Base-by-base conservation (phyloP, 1,284 basidiomycete genomes). In the Bondarzewia mesenterica region DNA sequence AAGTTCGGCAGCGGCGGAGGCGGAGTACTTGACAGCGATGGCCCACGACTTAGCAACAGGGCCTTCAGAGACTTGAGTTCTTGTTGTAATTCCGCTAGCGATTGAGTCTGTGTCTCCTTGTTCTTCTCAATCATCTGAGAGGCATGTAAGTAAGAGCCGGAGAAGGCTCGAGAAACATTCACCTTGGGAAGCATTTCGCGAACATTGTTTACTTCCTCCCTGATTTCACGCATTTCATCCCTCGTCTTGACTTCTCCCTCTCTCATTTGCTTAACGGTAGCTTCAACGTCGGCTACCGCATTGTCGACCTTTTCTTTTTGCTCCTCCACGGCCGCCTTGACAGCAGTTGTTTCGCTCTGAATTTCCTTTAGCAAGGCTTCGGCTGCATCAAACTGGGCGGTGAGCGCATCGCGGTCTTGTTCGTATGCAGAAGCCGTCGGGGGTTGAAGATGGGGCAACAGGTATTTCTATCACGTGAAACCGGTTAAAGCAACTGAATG, bases 1-100 rank as follows among this genome's bases (percentile, higher is more conserved):
- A 69, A 47, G 66, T 75, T 49, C 65, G 69, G 52, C 23, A 59
- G 49, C 5, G 63, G 52, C 15, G 81, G 76, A 1, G 79, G 72
- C 1, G 75, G 70, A 3, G 73, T 72, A 42, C 67, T 68, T 5
- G 80, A 67, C 48, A 70, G 57, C 23, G 67, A 66, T n/a, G 82
- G 76, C 1, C 80, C 78, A 35, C 90, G 79, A 53, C 85, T 91
- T n/a, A 93, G 75, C 5, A 99, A 72, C 15, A 99, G 77, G 0
- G 93, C 85, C 65, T 97, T 98, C 54, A 99, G 74, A 0, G 93
- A 96, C 63, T 94, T 93, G 58, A 99, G 77, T 63, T 99, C 95
- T 58, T 91, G 85, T 61, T 98, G 94, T 15, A 99, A 74, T 55
- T 94, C 93, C 26, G 76, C 71, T 8, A 95, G 72, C 5, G 87